Evolutionary conservation across 768 basidiomycete species (phyloP), one percentile per base, ranked within the genome.

Genomic region (Termitomyces sp.): DNA sequence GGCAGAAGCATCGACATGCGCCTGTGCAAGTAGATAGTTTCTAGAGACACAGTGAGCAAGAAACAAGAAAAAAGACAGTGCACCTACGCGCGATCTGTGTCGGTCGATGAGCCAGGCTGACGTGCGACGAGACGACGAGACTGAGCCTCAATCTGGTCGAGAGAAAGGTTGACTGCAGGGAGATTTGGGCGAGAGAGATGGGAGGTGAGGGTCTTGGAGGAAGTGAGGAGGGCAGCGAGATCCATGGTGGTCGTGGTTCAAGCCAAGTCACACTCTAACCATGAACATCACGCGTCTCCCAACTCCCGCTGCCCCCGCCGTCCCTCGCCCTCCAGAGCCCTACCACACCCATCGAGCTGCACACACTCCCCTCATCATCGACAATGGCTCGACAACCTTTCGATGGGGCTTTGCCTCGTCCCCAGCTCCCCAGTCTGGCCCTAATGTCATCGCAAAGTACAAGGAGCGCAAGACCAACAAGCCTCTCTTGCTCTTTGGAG

Each of bases 101-200:
- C 89, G 38, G 76, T 77, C n/a, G n/a, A n/a, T 0, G 87, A 69
- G 27, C 77, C 80, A 5, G 83, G 81, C 63, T 89, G 87, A 40
- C 85, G 81, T 22, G 89, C 83, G 5, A 89, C 86, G 23, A 98
- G 85, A 39, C 88, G 80, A 18, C 94, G 81, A 2, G 92, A 94
- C 72, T 96, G 93, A 0, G 89, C 86, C 69, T 98, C 96, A 58
- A 99, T 90, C 73, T 98, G 93, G 69, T 96, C 94, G 31, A 98
- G 80, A 1, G 93, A 91, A 53, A 96, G 85, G 53, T 89, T 84
- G 40, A 99, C 86, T 3, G 89, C 82, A 11, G 96, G 96, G 1
- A 98, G 75, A 62, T 97, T 93, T 4, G 86, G 86, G 41, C 82
- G 78, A 3, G 85, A 80, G 27, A 94, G 73, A 67, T 94, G 90